These are phyloP conservation scores for Hypoxylon fuscum DNA, from an alignment of 495 filamentous ascomycete genomes.

Conservation along the genomic window DNA sequence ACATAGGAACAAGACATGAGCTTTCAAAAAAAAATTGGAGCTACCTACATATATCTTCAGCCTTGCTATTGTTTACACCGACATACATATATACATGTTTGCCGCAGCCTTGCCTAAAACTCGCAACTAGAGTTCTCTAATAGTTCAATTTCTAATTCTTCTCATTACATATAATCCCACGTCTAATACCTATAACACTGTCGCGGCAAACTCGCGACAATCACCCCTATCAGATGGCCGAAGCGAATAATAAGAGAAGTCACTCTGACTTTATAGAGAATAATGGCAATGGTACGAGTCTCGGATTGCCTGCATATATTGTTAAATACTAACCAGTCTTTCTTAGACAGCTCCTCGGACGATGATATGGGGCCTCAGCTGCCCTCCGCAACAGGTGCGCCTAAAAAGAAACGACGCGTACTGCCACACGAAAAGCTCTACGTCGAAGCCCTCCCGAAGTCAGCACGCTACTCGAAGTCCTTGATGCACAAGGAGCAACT, in stretches of 20 bases:
- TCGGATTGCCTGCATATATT: neutral
- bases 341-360: constrained; percentile 77
- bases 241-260: constrained; percentile 36
- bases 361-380: constrained; percentile 91
- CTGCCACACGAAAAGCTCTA: constrained; percentile 96
- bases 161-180: too few relatives aligned
- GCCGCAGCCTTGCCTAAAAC: too few relatives aligned
- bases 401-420: constrained; percentile 90
- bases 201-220: neutral
- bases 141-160: too few relatives aligned
- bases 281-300: constrained; percentile 19
- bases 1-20: neutral
- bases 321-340: neutral
- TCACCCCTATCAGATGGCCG: constrained; percentile 7
- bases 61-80: too few relatives aligned
- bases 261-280: constrained; percentile 30
- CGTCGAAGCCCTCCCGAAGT: constrained; percentile 84
- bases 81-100: too few relatives aligned
- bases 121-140: too few relatives aligned
- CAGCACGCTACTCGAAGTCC: constrained; percentile 89
- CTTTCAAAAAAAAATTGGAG: constrained; percentile 13
- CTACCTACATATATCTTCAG: neutral
- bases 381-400: constrained; percentile 68
- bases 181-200: neutral
- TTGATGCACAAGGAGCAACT: constrained; percentile 98